Conservation (phyloP, 345 rosid genomes). For the Boechera stricta region DNA sequence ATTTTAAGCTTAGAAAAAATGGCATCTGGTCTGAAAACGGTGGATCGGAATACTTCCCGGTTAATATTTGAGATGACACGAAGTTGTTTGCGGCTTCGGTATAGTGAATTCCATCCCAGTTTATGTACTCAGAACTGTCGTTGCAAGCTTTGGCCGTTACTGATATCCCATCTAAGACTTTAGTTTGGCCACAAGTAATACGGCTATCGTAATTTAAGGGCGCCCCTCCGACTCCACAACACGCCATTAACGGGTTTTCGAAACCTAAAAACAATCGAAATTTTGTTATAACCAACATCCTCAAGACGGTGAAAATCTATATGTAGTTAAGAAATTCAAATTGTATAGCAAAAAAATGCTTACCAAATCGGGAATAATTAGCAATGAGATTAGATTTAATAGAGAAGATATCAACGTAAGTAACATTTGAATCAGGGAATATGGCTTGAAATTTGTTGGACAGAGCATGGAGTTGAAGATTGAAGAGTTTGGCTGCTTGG, state of each 20-base stretch:
- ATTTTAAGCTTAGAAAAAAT: constrained; percentile 72
- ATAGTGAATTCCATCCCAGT: constrained; percentile 97
- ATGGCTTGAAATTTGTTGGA: constrained; percentile 70
- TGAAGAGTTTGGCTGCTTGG: constrained; percentile 85
- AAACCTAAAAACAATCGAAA: constrained; percentile 61
- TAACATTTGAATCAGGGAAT: constrained; percentile 64
- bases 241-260: constrained; percentile 88
- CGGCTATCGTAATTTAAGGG: constrained; percentile 81
- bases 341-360: neutral
- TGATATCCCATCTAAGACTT: constrained; percentile 68
- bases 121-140: constrained; percentile 83
- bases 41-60: constrained; percentile 86
- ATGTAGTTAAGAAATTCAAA: neutral
- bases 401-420: constrained; percentile 77
- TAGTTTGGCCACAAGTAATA: constrained; percentile 80
- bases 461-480: constrained; percentile 87
- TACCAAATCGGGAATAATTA: constrained; percentile 79
- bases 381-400: constrained; percentile 76
- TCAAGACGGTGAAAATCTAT: neutral
- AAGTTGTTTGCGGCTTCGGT: constrained; percentile 87
- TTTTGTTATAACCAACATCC: constrained; percentile 12
- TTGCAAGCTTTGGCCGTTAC: constrained; percentile 70
- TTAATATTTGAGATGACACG: constrained; percentile 75
- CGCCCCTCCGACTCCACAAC: constrained; percentile 91
- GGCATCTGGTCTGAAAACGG: constrained; percentile 87